Evolutionary conservation across 108 stramenopile genomes (phyloP).

Genomic region (Nitzschia palea): DNA sequence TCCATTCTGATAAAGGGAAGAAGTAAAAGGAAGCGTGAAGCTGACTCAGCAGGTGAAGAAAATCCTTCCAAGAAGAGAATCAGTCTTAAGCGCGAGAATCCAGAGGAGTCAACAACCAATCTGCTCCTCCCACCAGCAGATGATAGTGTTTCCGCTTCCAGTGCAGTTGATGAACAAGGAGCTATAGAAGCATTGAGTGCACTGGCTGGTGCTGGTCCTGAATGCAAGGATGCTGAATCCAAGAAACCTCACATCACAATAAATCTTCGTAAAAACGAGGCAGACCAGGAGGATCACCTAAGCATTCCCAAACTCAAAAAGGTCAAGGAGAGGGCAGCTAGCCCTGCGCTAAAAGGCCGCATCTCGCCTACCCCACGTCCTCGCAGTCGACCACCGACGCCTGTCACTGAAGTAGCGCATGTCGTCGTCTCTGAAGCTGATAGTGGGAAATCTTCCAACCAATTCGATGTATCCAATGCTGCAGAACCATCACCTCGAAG

Average conservation of each 20-base stretch:
- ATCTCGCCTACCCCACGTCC: conserved; percentile 7
- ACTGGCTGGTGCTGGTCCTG: neutral
- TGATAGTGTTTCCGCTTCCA: neutral
- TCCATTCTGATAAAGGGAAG: conserved; percentile 8
- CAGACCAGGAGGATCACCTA: neutral
- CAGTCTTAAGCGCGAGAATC: neutral
- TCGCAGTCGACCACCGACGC: neutral
- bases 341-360: conserved; percentile 4
- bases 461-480: too few relatives aligned
- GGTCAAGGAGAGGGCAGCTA: conserved; percentile 3
- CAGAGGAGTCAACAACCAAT: neutral
- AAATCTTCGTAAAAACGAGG: neutral
- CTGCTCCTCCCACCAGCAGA: neutral
- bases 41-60: neutral
- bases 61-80: conserved; percentile 12
- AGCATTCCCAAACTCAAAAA: conserved; percentile 19
- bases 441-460: too few relatives aligned
- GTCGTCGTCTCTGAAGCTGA: too few relatives aligned
- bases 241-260: neutral
- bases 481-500: too few relatives aligned
- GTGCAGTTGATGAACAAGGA: neutral
- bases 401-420: too few relatives aligned
- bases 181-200: neutral
- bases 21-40: conserved; percentile 13
- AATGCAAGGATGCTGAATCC: neutral